Conservation (phyloP, 1,139 yeast genomes). For the Debaryomycetaceae sp. region DNA sequence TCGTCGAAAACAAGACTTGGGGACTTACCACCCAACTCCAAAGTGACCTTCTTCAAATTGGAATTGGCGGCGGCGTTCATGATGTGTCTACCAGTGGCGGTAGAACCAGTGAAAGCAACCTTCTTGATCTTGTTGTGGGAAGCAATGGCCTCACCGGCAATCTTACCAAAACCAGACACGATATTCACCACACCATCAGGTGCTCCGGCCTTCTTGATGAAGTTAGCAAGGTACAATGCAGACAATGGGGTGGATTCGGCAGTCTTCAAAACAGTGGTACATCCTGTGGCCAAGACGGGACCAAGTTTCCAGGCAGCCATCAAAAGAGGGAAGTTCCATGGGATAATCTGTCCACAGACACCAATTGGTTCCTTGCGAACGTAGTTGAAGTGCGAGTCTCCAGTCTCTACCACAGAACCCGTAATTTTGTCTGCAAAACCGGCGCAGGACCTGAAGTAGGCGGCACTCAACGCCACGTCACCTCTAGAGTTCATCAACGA, state of each 20-base stretch:
- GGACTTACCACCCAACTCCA: conserved; percentile 86
- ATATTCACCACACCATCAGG: conserved; percentile 80
- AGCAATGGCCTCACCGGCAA: conserved; percentile 72
- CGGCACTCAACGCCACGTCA: conserved; percentile 63
- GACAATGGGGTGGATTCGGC: conserved; percentile 85
- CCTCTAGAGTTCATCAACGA: conserved; percentile 50
- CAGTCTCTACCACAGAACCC: conserved; percentile 67
- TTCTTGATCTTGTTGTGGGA: conserved; percentile 67
- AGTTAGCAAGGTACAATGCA: conserved; percentile 61
- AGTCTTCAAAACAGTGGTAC: conserved; percentile 73
- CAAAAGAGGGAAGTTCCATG: conserved; percentile 86
- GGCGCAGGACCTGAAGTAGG: conserved; percentile 68
- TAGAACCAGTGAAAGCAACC: conserved; percentile 84
- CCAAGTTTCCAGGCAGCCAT: conserved; percentile 87
- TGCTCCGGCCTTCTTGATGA: conserved; percentile 66
- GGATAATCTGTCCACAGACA: conserved; percentile 79
- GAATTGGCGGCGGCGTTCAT: conserved; percentile 69
- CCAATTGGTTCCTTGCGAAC: conserved; percentile 65
- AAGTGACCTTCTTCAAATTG: conserved; percentile 73
- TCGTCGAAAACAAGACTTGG: conserved; percentile 78
- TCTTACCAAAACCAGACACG: conserved; percentile 74
- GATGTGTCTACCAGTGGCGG: conserved; percentile 74
- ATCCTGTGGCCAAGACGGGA: conserved; percentile 81
- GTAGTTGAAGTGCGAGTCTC: conserved; percentile 58
- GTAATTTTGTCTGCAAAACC: conserved; percentile 81